phyloP scores from a whole-genome alignment of 2,329 filamentous ascomycete species.

The Aspergillus oerlinghausenensis region DNA sequence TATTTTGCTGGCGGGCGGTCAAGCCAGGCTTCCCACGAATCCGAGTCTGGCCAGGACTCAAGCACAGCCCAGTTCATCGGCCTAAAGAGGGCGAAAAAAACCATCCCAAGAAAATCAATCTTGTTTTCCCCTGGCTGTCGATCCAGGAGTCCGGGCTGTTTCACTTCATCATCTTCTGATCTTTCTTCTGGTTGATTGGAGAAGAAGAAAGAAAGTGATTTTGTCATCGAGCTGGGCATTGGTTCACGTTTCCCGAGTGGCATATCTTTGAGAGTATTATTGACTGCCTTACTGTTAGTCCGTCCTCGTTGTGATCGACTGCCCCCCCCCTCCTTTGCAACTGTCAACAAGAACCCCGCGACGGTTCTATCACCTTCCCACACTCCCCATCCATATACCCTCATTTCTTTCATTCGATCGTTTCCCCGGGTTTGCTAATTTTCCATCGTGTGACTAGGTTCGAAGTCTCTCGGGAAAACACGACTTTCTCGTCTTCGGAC shows the following conservation, averaged over 20 bases:
- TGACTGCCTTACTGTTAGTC: background rate
- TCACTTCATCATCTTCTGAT: background rate
- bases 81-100: background rate
- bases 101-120: background rate
- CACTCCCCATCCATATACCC: conserved; percentile 8
- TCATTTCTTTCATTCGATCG: conserved; percentile 6
- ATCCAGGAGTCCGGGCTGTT: background rate
- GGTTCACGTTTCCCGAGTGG: conserved; percentile 10
- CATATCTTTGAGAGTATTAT: background rate
- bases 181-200: background rate
- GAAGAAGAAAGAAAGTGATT: background rate
- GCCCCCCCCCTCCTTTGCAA: conserved; percentile 12
- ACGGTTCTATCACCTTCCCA: conserved; percentile 14
- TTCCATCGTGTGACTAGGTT: background rate
- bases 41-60: background rate
- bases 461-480: background rate
- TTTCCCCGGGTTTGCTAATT: conserved; percentile 9
- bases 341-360: conserved; percentile 25
- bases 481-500: conserved; percentile 8
- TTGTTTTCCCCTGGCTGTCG: background rate
- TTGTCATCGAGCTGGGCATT: conserved; percentile 10
- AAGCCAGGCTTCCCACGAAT: background rate
- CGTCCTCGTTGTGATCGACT: conserved; percentile 8
- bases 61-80: background rate
- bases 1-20: background rate